Evolutionary conservation across 2,329 filamentous ascomycete genomes (phyloP).

Genomic region (Sphaerulina musiva): DNA sequence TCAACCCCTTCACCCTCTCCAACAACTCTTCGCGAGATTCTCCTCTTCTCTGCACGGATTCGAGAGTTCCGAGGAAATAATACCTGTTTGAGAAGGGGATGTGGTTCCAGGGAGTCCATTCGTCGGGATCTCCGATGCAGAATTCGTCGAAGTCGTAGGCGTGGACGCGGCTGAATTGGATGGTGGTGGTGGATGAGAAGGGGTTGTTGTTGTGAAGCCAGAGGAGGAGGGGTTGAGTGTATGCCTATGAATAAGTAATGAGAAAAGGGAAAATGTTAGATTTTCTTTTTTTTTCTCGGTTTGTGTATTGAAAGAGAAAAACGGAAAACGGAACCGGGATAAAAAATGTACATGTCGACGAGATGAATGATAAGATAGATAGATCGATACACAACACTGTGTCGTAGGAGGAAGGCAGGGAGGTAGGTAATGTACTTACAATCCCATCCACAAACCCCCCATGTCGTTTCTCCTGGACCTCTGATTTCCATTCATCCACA

Average conservation of each 20-base stretch:
- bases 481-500: background rate
- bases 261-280: too few relatives aligned
- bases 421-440: background rate
- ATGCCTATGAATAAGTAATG: too few relatives aligned
- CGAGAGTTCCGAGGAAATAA: conserved; percentile 4
- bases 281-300: too few relatives aligned
- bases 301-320: too few relatives aligned
- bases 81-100: background rate
- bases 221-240: too few relatives aligned
- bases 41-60: background rate
- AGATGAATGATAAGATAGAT: too few relatives aligned
- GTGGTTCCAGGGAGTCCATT: background rate
- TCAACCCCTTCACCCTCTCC: background rate
- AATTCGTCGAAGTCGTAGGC: conserved; percentile 13
- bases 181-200: too few relatives aligned
- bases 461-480: background rate
- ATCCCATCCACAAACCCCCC: background rate
- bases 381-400: too few relatives aligned
- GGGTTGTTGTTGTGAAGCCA: too few relatives aligned
- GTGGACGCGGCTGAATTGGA: conserved; percentile 1
- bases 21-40: background rate
- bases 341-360: too few relatives aligned
- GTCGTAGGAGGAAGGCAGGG: too few relatives aligned
- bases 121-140: conserved; percentile 9
- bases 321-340: too few relatives aligned